Conservation (phyloP, 768 basidiomycete species). For the Symmetrospora coprosmae region DNA sequence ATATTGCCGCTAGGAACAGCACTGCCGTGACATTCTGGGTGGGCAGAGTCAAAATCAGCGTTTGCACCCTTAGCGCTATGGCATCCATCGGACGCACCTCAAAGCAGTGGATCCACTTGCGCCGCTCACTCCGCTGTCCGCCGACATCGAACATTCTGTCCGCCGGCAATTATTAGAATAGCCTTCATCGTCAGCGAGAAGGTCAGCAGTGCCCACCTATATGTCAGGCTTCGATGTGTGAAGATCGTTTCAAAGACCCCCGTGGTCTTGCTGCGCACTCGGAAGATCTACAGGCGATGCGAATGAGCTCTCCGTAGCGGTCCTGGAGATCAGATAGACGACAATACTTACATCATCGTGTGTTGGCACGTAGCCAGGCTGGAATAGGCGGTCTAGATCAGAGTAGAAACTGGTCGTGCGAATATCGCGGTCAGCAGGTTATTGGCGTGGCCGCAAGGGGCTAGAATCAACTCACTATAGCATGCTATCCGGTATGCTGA, state of each 20-base stretch:
- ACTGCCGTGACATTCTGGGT: slow-evolving; percentile 54
- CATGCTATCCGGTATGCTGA: slow-evolving; percentile 61
- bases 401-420: slow-evolving; percentile 48
- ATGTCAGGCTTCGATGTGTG: slow-evolving; percentile 43
- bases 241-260: slow-evolving; percentile 76
- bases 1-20: slow-evolving; percentile 78
- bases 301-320: not conserved
- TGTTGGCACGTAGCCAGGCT: slow-evolving; percentile 58
- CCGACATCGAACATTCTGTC: slow-evolving; percentile 59
- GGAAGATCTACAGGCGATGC: slow-evolving; percentile 47
- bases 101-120: slow-evolving; percentile 66
- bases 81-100: slow-evolving; percentile 52
- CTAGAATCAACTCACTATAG: slow-evolving; percentile 52
- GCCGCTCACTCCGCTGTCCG: slow-evolving; percentile 63
- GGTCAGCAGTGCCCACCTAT: not conserved
- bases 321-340: not conserved
- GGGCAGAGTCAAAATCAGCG: too few relatives aligned
- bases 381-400: slow-evolving; percentile 63
- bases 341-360: slow-evolving; percentile 53
- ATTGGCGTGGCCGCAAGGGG: not conserved
- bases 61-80: too few relatives aligned
- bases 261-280: slow-evolving; percentile 70
- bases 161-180: slow-evolving; percentile 73
- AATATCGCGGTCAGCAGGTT: not conserved
- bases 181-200: slow-evolving; percentile 45